Conservation (phyloP, 2,329 filamentous ascomycete species). For the Fusarium torulosum region DNA sequence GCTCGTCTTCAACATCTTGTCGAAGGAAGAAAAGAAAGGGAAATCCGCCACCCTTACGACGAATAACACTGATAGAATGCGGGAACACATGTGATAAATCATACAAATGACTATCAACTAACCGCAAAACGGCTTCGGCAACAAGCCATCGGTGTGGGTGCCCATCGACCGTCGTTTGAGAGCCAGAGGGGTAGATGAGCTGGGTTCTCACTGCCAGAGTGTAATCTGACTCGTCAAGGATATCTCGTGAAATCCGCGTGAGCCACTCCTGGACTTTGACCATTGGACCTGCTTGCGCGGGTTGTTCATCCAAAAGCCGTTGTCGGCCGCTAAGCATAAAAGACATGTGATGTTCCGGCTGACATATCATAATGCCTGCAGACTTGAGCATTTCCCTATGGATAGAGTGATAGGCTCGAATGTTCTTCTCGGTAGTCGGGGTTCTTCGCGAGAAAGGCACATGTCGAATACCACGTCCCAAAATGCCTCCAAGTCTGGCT, state of each 20-base stretch:
- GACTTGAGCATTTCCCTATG: conserved; percentile 56
- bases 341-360: conserved; percentile 74
- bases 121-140: conserved; percentile 56
- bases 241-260: conserved; percentile 64
- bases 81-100: conserved; percentile 54
- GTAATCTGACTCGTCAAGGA: conserved; percentile 74
- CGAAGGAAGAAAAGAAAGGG: conserved; percentile 69
- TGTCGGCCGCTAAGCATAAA: conserved; percentile 73
- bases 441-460: conserved; percentile 69
- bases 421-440: conserved; percentile 49
- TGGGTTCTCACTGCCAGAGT: conserved; percentile 68
- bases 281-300: conserved; percentile 61
- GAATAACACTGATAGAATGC: conserved; percentile 55
- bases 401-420: conserved; percentile 50
- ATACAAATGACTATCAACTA: conserved; percentile 57
- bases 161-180: conserved; percentile 64
- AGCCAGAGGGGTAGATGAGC: conserved; percentile 69
- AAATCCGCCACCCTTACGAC: conserved; percentile 36
- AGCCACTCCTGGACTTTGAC: conserved; percentile 66
- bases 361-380: conserved; percentile 67
- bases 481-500: conserved; percentile 65
- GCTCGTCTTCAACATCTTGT: conserved; percentile 59
- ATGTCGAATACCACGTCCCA: conserved; percentile 66
- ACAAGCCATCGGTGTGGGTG: conserved; percentile 66
- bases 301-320: conserved; percentile 62